Evolutionary conservation across 164 flowering plant genomes (phyloP).

Genomic region (Hamamelis virginiana): DNA sequence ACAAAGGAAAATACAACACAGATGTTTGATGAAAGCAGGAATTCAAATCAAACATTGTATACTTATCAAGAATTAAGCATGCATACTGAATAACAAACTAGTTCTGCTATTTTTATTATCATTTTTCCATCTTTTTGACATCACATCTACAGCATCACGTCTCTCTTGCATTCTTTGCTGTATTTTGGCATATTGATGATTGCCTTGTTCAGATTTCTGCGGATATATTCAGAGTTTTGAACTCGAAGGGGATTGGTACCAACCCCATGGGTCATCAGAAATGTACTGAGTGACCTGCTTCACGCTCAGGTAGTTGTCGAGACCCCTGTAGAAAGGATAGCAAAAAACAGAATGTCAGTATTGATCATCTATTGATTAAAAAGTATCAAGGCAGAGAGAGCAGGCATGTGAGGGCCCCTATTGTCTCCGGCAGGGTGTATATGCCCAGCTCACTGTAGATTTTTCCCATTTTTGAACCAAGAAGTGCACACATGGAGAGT

Average conservation of each 20-base stretch:
- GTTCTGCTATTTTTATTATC: background rate
- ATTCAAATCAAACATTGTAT: background rate
- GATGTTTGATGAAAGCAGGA: too few species aligned
- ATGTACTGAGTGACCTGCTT: conserved; percentile 91
- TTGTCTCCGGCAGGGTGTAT: too few species aligned
- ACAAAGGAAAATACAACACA: too few species aligned
- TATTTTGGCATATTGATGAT: background rate
- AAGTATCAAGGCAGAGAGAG: background rate
- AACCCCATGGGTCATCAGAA: conserved; percentile 85
- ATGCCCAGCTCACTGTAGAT: too few species aligned
- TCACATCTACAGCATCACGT: background rate
- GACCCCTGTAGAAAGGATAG: conserved; percentile 62
- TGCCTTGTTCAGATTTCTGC: background rate
- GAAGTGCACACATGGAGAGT: background rate
- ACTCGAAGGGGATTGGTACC: conserved; percentile 84
- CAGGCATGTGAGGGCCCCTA: too few species aligned
- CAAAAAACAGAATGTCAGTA: background rate
- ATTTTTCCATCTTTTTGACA: background rate
- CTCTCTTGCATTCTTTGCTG: background rate
- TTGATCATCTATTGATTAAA: background rate
- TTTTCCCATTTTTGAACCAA: background rate
- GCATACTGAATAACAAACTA: background rate
- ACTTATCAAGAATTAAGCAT: background rate
- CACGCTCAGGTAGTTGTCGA: conserved; percentile 86
- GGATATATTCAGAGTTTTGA: conserved; percentile 49